These are phyloP conservation scores for Penicillium paneum DNA, from an alignment of 2,329 filamentous ascomycete genomes.

Conservation along the genomic window DNA sequence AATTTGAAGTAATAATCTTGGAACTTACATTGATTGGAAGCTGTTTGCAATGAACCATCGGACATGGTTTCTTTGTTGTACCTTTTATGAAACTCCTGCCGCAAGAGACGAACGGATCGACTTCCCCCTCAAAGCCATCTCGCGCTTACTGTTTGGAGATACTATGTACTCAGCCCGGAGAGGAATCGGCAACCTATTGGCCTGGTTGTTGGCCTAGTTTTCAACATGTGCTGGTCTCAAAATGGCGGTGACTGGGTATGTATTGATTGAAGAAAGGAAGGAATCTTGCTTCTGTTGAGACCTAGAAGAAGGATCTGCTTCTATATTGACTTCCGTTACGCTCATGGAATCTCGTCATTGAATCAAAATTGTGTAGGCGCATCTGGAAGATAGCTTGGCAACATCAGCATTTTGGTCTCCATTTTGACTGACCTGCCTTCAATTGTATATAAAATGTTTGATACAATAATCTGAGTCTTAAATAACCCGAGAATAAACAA, in stretches of 20 bases:
- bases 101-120: neutral
- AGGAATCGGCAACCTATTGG: neutral
- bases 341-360: neutral
- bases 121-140: neutral
- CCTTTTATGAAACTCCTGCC: neutral
- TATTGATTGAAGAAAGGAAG: neutral
- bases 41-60: neutral
- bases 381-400: neutral
- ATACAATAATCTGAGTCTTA: fast-evolving
- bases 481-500: neutral
- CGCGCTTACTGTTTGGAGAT: neutral
- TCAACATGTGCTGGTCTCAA: neutral
- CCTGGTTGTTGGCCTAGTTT: neutral
- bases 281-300: neutral
- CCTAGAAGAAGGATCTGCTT: no score
- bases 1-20: neutral
- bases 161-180: neutral
- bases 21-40: neutral
- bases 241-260: neutral
- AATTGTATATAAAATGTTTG: no score
- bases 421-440: neutral
- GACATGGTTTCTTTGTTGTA: neutral
- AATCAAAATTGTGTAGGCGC: neutral
- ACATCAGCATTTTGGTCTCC: neutral
- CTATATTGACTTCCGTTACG: neutral